phyloP scores from a whole-genome alignment of 2,329 filamentous ascomycete genomes.

The Sporothrix inflata region DNA sequence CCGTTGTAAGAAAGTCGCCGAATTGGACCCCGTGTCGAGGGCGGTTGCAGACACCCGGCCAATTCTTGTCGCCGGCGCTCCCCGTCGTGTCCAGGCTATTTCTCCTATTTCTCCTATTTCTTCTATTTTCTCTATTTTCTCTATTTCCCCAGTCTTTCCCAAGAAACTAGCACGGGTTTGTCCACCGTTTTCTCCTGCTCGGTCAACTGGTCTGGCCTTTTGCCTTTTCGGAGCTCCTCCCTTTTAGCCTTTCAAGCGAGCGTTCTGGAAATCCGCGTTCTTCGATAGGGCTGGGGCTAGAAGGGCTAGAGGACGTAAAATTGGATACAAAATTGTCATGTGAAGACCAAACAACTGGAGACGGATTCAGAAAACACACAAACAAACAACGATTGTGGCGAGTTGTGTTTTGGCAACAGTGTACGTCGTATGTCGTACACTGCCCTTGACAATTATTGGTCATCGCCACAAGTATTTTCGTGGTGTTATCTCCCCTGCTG shows the following conservation, averaged over 20 bases:
- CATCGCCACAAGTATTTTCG: too few relatives aligned
- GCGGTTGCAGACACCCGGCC: neutral
- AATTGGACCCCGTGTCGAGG: neutral
- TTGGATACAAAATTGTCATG: slow-evolving; percentile 3
- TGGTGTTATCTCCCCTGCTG: too few relatives aligned
- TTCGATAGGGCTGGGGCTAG: slow-evolving; percentile 13
- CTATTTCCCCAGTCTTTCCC: neutral
- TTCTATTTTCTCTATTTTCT: neutral
- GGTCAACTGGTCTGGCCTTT: neutral
- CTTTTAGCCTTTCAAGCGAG: slow-evolving; percentile 12
- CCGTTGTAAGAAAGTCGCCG: neutral
- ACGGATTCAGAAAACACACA: neutral
- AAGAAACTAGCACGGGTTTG: neutral
- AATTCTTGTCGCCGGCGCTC: neutral
- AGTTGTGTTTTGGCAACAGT: neutral
- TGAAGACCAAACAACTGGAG: neutral
- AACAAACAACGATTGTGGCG: neutral
- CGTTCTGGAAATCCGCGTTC: slow-evolving; percentile 1
- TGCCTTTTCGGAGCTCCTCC: neutral
- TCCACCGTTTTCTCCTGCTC: neutral
- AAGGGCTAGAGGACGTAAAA: neutral
- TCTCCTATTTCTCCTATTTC: neutral
- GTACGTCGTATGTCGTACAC: too few relatives aligned
- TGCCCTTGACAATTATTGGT: too few relatives aligned
- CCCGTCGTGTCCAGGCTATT: neutral